These are phyloP conservation scores for Penicillium malachiteum DNA, from an alignment of 495 filamentous ascomycete genomes.

Conservation along the genomic window DNA sequence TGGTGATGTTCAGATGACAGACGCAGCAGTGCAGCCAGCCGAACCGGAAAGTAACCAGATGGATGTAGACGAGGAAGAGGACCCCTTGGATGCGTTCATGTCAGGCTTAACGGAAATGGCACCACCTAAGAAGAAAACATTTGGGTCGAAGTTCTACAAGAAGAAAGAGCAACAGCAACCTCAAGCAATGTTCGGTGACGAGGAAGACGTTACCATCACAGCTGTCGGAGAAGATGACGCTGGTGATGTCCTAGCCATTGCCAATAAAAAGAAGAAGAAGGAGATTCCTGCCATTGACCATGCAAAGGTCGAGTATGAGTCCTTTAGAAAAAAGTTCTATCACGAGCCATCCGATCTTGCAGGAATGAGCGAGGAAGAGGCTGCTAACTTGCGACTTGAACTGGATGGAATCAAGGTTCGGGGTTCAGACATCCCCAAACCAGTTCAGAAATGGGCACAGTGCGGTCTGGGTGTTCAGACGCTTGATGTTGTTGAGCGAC, in stretches of 20 bases:
- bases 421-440: conserved; percentile 83
- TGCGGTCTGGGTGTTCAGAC: conserved; percentile 85
- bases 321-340: conserved; percentile 92
- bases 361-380: conserved; percentile 82
- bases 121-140: conserved; percentile 35
- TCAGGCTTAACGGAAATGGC: conserved; percentile 63
- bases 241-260: conserved; percentile 82
- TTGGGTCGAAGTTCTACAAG: conserved; percentile 44
- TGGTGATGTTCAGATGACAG: conserved; percentile 42
- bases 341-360: conserved; percentile 80
- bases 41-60: conserved; percentile 22
- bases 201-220: conserved; percentile 74
- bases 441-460: conserved; percentile 95
- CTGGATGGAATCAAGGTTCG: conserved; percentile 93
- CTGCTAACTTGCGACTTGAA: conserved; percentile 76
- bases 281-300: conserved; percentile 88
- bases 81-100: conserved; percentile 98
- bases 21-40: conserved; percentile 40
- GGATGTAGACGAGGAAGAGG: conserved; percentile 60
- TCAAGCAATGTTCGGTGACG: conserved; percentile 82
- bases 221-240: conserved; percentile 69
- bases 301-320: conserved; percentile 76
- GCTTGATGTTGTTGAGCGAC: conserved; percentile 77
- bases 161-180: conserved; percentile 56
- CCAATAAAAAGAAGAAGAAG: conserved; percentile 94